phyloP scores from a whole-genome alignment of 306 rosid genomes.

The Spatholobus suberectus region DNA sequence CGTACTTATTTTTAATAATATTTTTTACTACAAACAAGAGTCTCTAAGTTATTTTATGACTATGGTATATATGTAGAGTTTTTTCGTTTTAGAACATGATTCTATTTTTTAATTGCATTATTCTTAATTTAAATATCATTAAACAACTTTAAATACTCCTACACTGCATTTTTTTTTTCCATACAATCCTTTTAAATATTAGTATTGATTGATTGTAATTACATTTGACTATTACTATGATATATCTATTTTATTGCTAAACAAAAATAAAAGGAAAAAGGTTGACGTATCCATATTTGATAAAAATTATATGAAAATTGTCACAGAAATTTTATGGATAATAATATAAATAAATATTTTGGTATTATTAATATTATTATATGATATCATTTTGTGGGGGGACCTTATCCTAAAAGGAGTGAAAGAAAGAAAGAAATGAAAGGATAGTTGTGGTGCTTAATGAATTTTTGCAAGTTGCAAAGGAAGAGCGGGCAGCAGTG shows the following conservation, averaged over 20 bases:
- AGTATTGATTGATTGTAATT: no score
- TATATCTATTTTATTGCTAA: neutral
- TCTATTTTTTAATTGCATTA: neutral
- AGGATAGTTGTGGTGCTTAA: constrained; percentile 31
- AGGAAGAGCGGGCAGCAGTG: neutral
- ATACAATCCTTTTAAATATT: neutral
- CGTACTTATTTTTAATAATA: no score
- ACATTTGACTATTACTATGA: neutral
- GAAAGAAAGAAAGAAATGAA: neutral
- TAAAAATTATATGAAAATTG: neutral
- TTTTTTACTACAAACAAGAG: no score
- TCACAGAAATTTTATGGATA: neutral
- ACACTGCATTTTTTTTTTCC: neutral
- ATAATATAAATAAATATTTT: neutral
- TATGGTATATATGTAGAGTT: no score
- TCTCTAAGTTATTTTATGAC: neutral
- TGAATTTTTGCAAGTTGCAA: constrained; percentile 28
- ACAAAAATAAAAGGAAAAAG: neutral
- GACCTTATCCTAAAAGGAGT: constrained; percentile 9
- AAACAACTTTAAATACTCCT: neutral
- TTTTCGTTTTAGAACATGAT: neutral
- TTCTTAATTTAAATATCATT: neutral
- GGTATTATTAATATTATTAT: neutral
- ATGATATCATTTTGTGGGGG: constrained; percentile 16
- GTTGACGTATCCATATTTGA: neutral